Evolutionary conservation across 2,329 filamentous ascomycete genomes (phyloP).

Genomic region (Aspergillus terreus): DNA sequence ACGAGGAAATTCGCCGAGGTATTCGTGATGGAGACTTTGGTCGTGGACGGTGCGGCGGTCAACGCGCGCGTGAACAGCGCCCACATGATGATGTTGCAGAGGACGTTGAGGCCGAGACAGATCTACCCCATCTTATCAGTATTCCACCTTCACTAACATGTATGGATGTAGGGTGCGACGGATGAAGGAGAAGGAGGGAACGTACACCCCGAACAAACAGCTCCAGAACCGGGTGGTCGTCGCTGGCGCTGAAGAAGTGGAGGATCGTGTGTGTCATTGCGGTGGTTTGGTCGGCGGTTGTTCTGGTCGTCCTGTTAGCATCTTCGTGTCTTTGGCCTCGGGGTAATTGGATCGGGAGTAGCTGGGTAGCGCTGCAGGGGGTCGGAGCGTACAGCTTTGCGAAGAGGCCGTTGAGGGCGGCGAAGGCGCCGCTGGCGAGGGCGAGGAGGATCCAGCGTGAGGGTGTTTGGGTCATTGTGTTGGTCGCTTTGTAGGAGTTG

Average conservation of each 20-base stretch:
- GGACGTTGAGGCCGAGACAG: constrained; percentile 59
- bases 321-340: neutral
- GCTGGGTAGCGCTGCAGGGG: neutral
- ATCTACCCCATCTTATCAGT: constrained; percentile 38
- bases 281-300: constrained; percentile 58
- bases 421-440: constrained; percentile 59
- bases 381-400: constrained; percentile 55
- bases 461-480: constrained; percentile 7
- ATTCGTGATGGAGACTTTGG: constrained; percentile 62
- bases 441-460: constrained; percentile 53
- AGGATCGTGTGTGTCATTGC: constrained; percentile 48
- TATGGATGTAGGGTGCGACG: neutral
- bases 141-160: no score
- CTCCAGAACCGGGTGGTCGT: constrained; percentile 43
- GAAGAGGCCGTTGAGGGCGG: constrained; percentile 64
- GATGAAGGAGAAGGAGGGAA: constrained; percentile 9
- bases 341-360: neutral
- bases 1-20: constrained; percentile 62
- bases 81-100: constrained; percentile 64
- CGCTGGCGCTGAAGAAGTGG: constrained; percentile 41
- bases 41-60: constrained; percentile 57
- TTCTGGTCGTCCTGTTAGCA: constrained; percentile 38
- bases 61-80: constrained; percentile 61
- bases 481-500: neutral
- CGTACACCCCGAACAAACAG: constrained; percentile 51